Base-by-base conservation (phyloP, 345 rosid genomes). In the Pistacia vera region DNA sequence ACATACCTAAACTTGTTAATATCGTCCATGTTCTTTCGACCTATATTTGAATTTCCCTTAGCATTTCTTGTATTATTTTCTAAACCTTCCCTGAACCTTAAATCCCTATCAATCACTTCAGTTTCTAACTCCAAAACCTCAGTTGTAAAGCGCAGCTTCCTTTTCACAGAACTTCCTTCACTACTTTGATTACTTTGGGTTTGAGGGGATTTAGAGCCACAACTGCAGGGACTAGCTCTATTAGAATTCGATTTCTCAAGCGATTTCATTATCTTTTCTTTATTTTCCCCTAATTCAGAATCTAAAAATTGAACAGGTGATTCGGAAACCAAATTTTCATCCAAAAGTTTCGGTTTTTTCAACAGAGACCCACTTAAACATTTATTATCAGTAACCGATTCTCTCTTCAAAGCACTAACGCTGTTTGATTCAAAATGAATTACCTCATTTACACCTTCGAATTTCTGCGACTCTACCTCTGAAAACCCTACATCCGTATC, bases 401-500 rank as follows among this genome's bases (percentile, higher is more conserved):
- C 68, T 30, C 82, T 78, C 28, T 78, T 77, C 38, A 59, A 61
- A 75, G 64, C 72, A 81, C 67, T 68, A 82, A 60, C 33, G 52
- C 63, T 41, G 12, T 66, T 76, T 11, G 56, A 74, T 73, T 78
- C 57, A 62, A 8, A 71, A 13, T 30, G 22, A 70, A 71, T 52
- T 55, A 41, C 81, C 80, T 30, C 57, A 12, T 55, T 57, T 22
- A 25, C 74, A 3, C 61, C 11, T 10, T 61, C 83, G 61, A 68
- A 66, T 55, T 70, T 68, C 80, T 70, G 85, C 6, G 81, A 68
- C 73, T 81, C 87, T 64, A 71, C 48, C 74, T 55, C 81, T 13
- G 70, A 65, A 68, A 65, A 82, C 78, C 82, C 86, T 77, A 78
- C 11, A 70, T 87, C 87, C 30, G 78, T 77, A 69, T 84, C 87